phyloP scores from a whole-genome alignment of 441 rosid species.

The Populus hybrid region DNA sequence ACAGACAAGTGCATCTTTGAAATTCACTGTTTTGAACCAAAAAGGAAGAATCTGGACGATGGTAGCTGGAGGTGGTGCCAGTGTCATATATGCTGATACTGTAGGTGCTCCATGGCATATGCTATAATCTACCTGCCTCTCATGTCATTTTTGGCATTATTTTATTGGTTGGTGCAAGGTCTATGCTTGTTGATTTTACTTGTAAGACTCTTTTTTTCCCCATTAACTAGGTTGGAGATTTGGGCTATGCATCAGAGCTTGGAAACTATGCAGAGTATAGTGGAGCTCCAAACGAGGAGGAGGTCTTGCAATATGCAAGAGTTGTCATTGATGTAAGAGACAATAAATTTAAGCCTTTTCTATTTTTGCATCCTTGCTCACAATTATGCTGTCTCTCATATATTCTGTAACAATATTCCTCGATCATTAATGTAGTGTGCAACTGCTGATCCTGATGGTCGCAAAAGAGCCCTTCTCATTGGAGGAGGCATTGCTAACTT shows the following conservation, averaged over 20 bases:
- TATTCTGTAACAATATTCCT: conserved; percentile 10
- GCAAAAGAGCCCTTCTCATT: conserved; percentile 77
- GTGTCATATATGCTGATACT: conserved; percentile 93
- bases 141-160: conserved; percentile 4
- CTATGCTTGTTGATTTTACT: conserved; percentile 6
- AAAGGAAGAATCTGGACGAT: conserved; percentile 96
- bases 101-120: conserved; percentile 34
- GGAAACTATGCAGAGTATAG: conserved; percentile 96
- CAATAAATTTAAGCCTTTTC: not conserved
- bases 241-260: conserved; percentile 92
- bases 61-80: conserved; percentile 99
- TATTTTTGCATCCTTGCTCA: not conserved
- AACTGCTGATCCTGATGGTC: conserved; percentile 81
- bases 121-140: not conserved
- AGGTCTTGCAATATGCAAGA: conserved; percentile 93
- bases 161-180: not conserved
- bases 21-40: conserved; percentile 85
- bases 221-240: conserved; percentile 77
- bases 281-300: conserved; percentile 97
- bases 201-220: not conserved
- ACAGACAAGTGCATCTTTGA: conserved; percentile 91
- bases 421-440: conserved; percentile 56
- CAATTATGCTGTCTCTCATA: not conserved
- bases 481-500: conserved; percentile 98
- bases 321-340: conserved; percentile 80